phyloP scores from a whole-genome alignment of 2,329 filamentous ascomycete species.

The Claviceps monticola region DNA sequence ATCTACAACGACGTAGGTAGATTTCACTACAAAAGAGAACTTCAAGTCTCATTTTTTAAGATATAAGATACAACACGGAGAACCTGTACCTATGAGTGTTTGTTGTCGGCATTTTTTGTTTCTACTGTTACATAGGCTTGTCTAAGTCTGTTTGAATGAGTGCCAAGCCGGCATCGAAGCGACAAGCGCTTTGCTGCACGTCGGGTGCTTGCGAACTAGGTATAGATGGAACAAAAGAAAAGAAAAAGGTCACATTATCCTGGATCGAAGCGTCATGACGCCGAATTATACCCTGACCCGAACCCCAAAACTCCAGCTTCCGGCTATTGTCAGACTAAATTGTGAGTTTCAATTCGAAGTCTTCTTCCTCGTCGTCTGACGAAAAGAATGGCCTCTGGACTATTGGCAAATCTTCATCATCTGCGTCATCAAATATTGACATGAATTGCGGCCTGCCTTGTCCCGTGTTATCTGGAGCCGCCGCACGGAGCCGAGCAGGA shows the following conservation, averaged over 20 bases:
- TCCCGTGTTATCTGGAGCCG: conserved; percentile 7
- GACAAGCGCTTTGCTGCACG: neutral
- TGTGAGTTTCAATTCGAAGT: conserved; percentile 39
- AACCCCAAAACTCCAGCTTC: conserved; percentile 1
- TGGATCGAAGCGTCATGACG: neutral
- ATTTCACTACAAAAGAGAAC: too few species aligned
- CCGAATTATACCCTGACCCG: neutral
- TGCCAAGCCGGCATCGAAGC: neutral
- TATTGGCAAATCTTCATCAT: conserved; percentile 23
- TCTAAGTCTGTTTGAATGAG: neutral
- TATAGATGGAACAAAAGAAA: neutral
- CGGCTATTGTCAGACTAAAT: neutral
- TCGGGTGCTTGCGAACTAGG: neutral
- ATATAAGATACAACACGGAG: neutral
- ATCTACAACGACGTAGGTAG: too few species aligned
- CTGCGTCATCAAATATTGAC: conserved; percentile 43
- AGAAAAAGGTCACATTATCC: neutral
- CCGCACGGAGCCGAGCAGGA: conserved; percentile 23
- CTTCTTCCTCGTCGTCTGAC: conserved; percentile 35
- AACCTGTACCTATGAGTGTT: neutral
- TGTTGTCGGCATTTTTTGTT: neutral
- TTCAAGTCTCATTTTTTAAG: neutral
- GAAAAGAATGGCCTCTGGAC: conserved; percentile 11
- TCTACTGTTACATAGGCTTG: neutral
- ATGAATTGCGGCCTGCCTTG: conserved; percentile 37